phyloP scores from a whole-genome alignment of 2,329 filamentous ascomycete genomes.

The Fusarium citri region DNA sequence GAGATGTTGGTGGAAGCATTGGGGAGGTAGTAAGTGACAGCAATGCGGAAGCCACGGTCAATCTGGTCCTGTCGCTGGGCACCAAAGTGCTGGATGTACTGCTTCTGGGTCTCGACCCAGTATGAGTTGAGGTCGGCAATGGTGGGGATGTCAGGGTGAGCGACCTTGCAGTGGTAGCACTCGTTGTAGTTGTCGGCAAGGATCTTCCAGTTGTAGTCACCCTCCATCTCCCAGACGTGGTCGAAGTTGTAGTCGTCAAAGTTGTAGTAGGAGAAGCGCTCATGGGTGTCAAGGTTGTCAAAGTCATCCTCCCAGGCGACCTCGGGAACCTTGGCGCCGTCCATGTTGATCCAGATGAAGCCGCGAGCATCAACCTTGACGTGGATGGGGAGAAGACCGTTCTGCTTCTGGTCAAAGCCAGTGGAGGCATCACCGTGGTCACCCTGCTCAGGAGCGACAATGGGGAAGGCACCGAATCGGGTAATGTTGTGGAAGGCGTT shows the following conservation, averaged over 20 bases:
- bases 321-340: slow-evolving; percentile 58
- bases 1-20: slow-evolving; percentile 63
- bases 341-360: slow-evolving; percentile 70
- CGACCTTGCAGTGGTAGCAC: slow-evolving; percentile 72
- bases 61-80: slow-evolving; percentile 61
- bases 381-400: slow-evolving; percentile 67
- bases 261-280: slow-evolving; percentile 58
- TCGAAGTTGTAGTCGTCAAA: slow-evolving; percentile 68
- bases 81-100: slow-evolving; percentile 64
- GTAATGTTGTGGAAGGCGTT: slow-evolving; percentile 73
- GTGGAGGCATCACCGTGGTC: slow-evolving; percentile 63
- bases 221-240: slow-evolving; percentile 67
- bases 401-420: slow-evolving; percentile 67
- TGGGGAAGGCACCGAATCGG: slow-evolving; percentile 69
- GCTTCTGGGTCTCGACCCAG: slow-evolving; percentile 60
- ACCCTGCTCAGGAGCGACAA: slow-evolving; percentile 57
- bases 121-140: slow-evolving; percentile 69
- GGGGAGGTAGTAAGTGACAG: slow-evolving; percentile 62
- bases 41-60: slow-evolving; percentile 58
- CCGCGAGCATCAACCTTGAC: slow-evolving; percentile 64
- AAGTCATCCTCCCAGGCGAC: slow-evolving; percentile 66
- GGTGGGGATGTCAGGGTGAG: slow-evolving; percentile 67
- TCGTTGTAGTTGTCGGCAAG: slow-evolving; percentile 74
- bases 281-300: slow-evolving; percentile 58
- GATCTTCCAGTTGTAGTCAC: slow-evolving; percentile 70